Conservation (phyloP, 2,329 filamentous ascomycete species). For the Xylaria sp. region DNA sequence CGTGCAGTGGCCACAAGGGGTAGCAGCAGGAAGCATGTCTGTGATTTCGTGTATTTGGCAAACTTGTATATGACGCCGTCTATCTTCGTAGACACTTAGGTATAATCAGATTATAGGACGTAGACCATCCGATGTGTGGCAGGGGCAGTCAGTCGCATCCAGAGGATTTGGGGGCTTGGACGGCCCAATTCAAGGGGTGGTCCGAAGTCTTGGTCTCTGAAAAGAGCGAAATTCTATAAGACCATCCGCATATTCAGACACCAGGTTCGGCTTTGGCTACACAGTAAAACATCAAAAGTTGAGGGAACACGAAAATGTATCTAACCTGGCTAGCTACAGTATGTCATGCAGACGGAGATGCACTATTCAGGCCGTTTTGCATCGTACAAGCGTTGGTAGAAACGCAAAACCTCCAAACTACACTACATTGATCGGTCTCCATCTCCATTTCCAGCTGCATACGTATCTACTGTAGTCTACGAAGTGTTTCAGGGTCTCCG, state of each 20-base stretch:
- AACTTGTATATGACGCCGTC: conserved; percentile 24
- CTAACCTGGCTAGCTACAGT: too few species aligned
- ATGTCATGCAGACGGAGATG: neutral
- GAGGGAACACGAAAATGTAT: conserved; percentile 3
- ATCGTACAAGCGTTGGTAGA: neutral
- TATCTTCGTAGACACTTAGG: conserved; percentile 7
- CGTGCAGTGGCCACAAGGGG: neutral
- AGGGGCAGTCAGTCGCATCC: conserved; percentile 1
- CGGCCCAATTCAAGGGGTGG: neutral
- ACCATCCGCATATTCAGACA: neutral
- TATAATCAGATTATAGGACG: conserved; percentile 10
- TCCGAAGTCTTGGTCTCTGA: neutral
- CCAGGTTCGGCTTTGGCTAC: neutral
- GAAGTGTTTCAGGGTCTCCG: too few species aligned
- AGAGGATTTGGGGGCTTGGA: too few species aligned
- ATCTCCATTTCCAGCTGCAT: too few species aligned
- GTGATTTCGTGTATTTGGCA: conserved; percentile 15
- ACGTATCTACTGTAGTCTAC: too few species aligned
- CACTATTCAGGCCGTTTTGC: neutral
- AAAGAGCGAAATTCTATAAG: neutral
- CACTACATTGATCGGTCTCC: too few species aligned
- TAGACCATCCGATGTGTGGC: conserved; percentile 1
- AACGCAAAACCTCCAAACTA: too few species aligned
- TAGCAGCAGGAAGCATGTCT: conserved; percentile 11
- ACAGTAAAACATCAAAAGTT: neutral